Conservation (phyloP, 148 eudicot species). For the Mesembryanthemum crystallinum region DNA sequence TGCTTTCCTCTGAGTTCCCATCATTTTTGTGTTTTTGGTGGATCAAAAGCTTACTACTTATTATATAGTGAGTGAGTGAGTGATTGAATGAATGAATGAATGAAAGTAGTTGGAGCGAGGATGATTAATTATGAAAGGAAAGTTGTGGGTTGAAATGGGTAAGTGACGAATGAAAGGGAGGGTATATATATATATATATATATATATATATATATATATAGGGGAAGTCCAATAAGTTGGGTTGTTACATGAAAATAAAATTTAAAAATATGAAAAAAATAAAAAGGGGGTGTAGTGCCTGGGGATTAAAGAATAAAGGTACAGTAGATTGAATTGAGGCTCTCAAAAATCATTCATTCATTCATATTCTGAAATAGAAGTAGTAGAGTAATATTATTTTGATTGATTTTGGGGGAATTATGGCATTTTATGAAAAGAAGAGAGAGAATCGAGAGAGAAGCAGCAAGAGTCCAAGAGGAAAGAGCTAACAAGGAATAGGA, state of each 20-base stretch:
- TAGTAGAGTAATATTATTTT: too few species aligned
- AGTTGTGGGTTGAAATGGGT: neutral
- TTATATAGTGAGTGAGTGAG: too few species aligned
- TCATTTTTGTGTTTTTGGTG: constrained; percentile 18
- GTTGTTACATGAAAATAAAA: too few species aligned
- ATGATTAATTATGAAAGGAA: neutral
- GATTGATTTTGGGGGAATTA: neutral
- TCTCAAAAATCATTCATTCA: constrained; percentile 26
- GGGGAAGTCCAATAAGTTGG: too few species aligned
- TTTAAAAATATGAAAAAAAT: too few species aligned
- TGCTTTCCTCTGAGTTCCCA: constrained; percentile 31
- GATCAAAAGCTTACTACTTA: too few species aligned
- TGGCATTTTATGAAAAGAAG: constrained; percentile 24
- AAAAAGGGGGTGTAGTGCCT: neutral
- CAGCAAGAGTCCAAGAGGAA: constrained; percentile 32
- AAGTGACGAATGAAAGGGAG: neutral
- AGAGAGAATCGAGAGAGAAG: constrained; percentile 31
- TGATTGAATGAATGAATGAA: neutral
- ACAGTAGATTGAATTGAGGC: neutral
- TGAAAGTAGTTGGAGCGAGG: neutral
- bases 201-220: too few species aligned
- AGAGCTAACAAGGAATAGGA: constrained; percentile 14
- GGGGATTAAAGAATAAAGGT: constrained; percentile 11
- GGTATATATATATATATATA: too few species aligned
- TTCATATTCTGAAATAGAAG: constrained; percentile 22